Evolutionary conservation across 805 yeast species (phyloP), one percentile per base, ranked within the genome.

Genomic region (baker's yeast (Saccharomyces cerevisiae)): DNA sequence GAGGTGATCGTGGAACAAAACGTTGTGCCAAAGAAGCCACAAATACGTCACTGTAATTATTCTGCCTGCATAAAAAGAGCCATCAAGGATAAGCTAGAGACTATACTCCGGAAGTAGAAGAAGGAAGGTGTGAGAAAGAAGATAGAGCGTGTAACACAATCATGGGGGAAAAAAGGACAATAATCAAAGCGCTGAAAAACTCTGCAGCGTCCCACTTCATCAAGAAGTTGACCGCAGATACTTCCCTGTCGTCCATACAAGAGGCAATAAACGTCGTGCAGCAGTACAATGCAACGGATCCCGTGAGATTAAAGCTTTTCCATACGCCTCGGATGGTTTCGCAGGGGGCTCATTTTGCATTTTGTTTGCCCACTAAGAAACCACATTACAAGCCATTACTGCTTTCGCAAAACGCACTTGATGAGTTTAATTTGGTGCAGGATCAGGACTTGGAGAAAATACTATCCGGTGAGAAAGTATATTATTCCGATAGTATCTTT

Each of bases 271-370:
- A 63, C 36, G 43, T 70, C 3, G 53, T 59, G n/a, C 66, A 68
- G 22, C 50, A 46, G 21, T 26, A 55, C 26, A 55, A 57, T 28
- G 14, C 22, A 54, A 67, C 47, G 65, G 72, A 52, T 58, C 43
- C 55, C 4, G 48, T 50, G 36, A 47, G 55, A 17, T 24, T 52
- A 14, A 52, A 54, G 22, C 29, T 70, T n/a, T 71, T 82, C 50
- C 77, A 82, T 51, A 70, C 70, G 8, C 83, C 87, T 6, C 73
- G 91, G 47, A 67, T 68, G 4, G 64, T 67, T 0, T 73, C 83
- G 11, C 63, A 74, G 36, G 75, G 76, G 1, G 95, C 96, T 2
- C 82, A 83, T 27, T 92, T 77, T 66, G 81, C 94, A 1, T 92
- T 81, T 77, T 77, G 86, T 0, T 60, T 77, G 1, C 98, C 99